Conservation (phyloP, 108 stramenopile genomes). For the Nannochloropsis salina region DNA sequence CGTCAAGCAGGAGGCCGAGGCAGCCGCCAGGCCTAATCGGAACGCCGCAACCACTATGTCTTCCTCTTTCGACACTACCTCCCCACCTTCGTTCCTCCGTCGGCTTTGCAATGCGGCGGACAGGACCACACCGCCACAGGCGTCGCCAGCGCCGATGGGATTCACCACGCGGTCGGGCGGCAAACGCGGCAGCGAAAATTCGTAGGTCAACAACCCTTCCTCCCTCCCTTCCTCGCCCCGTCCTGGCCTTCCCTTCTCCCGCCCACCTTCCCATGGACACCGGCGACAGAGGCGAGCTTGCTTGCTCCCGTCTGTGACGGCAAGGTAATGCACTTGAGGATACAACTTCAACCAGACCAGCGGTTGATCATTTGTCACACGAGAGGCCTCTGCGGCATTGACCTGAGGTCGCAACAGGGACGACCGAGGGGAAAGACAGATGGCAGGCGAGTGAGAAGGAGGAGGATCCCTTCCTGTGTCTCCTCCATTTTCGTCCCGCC, state of each 20-base stretch:
- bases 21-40: background rate
- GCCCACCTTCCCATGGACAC: background rate
- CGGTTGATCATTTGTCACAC: background rate
- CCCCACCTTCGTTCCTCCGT: background rate
- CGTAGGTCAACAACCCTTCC: background rate
- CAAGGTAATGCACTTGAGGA: background rate
- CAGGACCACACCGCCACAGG: background rate
- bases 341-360: background rate
- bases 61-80: background rate
- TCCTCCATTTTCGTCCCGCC: background rate
- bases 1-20: background rate
- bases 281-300: background rate
- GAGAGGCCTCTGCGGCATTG: background rate
- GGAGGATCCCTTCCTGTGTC: background rate
- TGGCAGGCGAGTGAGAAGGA: background rate
- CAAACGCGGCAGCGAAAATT: background rate
- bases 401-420: background rate
- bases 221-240: background rate
- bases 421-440: background rate
- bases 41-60: background rate
- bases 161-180: background rate
- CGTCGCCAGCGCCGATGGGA: background rate
- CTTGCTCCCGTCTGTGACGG: background rate
- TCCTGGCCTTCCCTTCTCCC: background rate
- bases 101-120: background rate